Percentiles rank a stretch among this genome's conserved stretches.
Evolutionary conservation across 2,329 filamentous ascomycete species (phyloP).

Genomic region (Fusarium pseudocircinatum): DNA sequence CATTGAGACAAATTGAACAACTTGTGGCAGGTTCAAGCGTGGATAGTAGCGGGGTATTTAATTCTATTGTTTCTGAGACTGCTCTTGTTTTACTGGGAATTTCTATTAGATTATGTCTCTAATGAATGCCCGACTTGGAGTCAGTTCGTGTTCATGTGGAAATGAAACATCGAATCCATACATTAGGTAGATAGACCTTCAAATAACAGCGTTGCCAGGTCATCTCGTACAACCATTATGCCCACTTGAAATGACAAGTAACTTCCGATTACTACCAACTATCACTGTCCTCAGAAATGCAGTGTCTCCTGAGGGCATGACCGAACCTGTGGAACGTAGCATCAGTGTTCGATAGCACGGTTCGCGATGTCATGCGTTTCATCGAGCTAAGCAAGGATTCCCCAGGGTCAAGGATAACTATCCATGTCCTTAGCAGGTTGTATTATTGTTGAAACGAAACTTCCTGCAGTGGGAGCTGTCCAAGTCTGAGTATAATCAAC

Average conservation of each 20-base stretch:
- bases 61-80: neutral
- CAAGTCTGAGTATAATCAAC: neutral
- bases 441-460: neutral
- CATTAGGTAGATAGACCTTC: neutral
- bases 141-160: neutral
- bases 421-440: neutral
- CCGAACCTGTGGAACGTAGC: neutral
- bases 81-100: neutral
- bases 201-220: neutral
- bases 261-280: neutral
- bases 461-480: neutral
- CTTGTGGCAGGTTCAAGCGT: constrained; percentile 7
- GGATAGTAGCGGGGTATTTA: constrained; percentile 6
- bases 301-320: neutral
- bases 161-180: neutral
- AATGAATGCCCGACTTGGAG: neutral
- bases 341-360: neutral
- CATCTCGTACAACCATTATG: neutral
- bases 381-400: constrained; percentile 6
- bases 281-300: neutral
- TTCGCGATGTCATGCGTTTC: constrained; percentile 1
- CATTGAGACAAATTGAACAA: neutral
- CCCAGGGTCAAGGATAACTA: neutral
- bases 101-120: neutral
- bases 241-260: neutral